Evolutionary conservation across 2,329 filamentous ascomycete species (phyloP).

Genomic region (Trichophyton rubrum): DNA sequence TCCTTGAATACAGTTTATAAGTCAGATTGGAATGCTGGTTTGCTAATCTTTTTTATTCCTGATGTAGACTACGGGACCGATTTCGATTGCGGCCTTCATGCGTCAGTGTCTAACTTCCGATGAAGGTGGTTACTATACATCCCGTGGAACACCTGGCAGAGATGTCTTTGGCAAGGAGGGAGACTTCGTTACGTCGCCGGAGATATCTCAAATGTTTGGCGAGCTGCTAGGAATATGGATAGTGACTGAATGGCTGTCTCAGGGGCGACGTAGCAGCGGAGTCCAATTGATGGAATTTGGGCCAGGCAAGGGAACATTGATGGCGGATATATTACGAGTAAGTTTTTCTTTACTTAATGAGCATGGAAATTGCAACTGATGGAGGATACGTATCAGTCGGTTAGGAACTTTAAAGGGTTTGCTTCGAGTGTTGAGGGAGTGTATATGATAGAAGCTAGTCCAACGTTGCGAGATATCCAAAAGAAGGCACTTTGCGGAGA

Average conservation of each 20-base stretch:
- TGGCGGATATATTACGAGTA: conserved; percentile 90
- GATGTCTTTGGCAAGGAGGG: conserved; percentile 90
- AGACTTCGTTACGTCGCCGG: conserved; percentile 92
- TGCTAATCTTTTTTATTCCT: conserved; percentile 5
- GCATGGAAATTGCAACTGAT: conserved; percentile 1
- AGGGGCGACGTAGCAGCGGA: conserved; percentile 59
- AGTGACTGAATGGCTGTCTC: conserved; percentile 89
- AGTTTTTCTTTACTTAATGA: conserved; percentile 21
- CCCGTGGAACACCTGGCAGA: conserved; percentile 46
- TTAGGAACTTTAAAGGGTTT: conserved; percentile 70
- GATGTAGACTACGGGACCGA: conserved; percentile 65
- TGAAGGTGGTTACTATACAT: conserved; percentile 85
- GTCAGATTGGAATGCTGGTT: background rate
- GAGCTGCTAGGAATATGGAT: conserved; percentile 92
- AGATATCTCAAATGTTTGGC: conserved; percentile 95
- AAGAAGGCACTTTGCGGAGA: conserved; percentile 68
- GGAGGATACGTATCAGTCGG: conserved; percentile 45
- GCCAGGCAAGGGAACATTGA: conserved; percentile 84
- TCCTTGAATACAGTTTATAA: background rate
- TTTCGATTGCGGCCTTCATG: conserved; percentile 91
- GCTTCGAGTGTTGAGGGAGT: conserved; percentile 68
- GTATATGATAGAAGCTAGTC: conserved; percentile 90
- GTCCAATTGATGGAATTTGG: conserved; percentile 90
- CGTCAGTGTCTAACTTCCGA: conserved; percentile 93
- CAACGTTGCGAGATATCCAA: conserved; percentile 62